Conservation (phyloP, 345 rosid genomes). For the Laguncularia racemosa region DNA sequence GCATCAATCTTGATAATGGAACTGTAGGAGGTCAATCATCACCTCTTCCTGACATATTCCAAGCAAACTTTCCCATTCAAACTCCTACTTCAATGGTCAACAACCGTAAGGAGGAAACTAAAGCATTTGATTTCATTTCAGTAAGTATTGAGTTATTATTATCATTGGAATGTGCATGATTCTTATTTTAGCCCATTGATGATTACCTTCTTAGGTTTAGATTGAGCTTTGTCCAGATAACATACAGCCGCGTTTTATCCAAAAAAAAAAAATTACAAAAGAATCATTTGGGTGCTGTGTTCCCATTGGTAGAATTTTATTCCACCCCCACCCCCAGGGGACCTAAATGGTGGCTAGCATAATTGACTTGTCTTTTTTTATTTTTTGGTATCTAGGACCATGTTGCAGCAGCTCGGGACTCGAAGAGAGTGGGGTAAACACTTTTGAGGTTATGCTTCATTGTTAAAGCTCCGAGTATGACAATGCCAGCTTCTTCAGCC, state of each 20-base stretch:
- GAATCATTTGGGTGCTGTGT: too few species aligned
- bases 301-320: too few species aligned
- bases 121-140: constrained; percentile 87
- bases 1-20: constrained; percentile 27
- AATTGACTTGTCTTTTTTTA: background rate
- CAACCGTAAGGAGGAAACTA: constrained; percentile 67
- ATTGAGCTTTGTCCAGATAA: too few species aligned
- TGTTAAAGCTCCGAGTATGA: too few species aligned
- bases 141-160: constrained; percentile 37
- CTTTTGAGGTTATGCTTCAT: too few species aligned
- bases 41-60: constrained; percentile 80
- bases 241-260: too few species aligned
- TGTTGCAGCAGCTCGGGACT: constrained; percentile 65
- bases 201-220: too few species aligned
- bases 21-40: constrained; percentile 38
- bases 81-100: constrained; percentile 48
- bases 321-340: too few species aligned
- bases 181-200: background rate
- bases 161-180: constrained; percentile 4
- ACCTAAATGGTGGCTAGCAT: background rate
- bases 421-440: constrained; percentile 36
- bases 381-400: constrained; percentile 48
- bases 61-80: constrained; percentile 53
- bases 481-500: too few species aligned
- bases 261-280: too few species aligned